These are phyloP conservation scores for Arctium lappa DNA, from an alignment of 129 eudicot species.

Conservation along the genomic window DNA sequence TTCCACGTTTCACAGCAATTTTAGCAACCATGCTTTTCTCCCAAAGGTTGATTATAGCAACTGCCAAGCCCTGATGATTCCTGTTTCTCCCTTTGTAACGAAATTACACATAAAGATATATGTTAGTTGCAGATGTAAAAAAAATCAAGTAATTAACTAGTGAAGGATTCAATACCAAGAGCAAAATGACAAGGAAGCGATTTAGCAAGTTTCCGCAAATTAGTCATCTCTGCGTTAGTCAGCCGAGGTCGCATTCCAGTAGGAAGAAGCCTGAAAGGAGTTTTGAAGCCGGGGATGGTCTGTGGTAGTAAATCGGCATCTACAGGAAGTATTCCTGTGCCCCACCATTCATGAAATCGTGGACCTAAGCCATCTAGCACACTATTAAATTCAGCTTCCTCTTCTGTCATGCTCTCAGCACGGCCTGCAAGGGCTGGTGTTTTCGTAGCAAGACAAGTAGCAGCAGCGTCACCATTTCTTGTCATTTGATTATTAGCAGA, in stretches of 20 bases:
- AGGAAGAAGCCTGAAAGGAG: constrained; percentile 91
- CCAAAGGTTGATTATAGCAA: constrained; percentile 86
- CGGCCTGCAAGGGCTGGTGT: constrained; percentile 25
- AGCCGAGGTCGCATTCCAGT: constrained; percentile 80
- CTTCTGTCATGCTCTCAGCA: constrained; percentile 59
- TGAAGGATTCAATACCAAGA: constrained; percentile 60
- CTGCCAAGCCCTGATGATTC: constrained; percentile 94
- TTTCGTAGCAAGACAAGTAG: constrained; percentile 23
- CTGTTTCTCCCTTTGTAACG: constrained; percentile 77
- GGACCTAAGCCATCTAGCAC: constrained; percentile 91
- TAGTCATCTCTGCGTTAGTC: constrained; percentile 91
- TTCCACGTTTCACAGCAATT: constrained; percentile 98
- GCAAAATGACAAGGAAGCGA: constrained; percentile 98
- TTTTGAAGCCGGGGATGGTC: constrained; percentile 76
- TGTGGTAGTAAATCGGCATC: constrained; percentile 95
- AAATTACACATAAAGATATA: constrained; percentile 15
- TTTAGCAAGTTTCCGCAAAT: constrained; percentile 81
- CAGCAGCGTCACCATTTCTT: constrained; percentile 24
- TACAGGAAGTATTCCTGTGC: constrained; percentile 91
- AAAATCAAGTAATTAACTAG: constrained; percentile 3
- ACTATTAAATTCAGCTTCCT: constrained; percentile 61
- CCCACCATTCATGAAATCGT: constrained; percentile 98
- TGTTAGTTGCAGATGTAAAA: constrained; percentile 7
- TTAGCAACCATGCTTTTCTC: constrained; percentile 90
- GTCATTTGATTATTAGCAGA: constrained; percentile 31